Conservation (phyloP, 371 early-diverging fungal genomes). For the Saksenaea oblongispora region DNA sequence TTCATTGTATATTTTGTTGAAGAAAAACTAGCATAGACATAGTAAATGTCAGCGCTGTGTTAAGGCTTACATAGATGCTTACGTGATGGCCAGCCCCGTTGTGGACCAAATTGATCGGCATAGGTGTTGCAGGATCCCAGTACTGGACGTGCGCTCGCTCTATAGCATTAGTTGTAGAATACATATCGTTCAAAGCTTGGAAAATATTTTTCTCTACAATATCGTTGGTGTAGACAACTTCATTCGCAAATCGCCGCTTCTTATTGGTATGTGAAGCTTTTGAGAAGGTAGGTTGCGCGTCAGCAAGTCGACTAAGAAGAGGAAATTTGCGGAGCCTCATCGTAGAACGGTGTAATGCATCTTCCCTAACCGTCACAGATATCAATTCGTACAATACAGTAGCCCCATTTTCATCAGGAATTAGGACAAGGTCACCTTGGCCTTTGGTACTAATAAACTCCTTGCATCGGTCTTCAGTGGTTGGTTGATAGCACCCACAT, state of each 20-base stretch:
- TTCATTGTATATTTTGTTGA: slow-evolving; percentile 1
- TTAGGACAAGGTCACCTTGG: slow-evolving; percentile 7
- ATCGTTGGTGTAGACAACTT: not conserved
- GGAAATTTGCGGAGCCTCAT: not conserved
- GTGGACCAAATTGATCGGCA: slow-evolving; percentile 14
- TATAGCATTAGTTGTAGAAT: not conserved
- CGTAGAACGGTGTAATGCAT: not conserved
- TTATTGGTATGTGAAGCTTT: not conserved
- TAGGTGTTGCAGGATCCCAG: not conserved
- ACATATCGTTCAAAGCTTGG: slow-evolving; percentile 7
- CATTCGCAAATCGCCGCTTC: not conserved
- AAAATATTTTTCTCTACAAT: slow-evolving; percentile 6
- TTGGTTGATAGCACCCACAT: slow-evolving; percentile 1
- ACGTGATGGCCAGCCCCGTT: slow-evolving; percentile 26
- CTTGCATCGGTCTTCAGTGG: not conserved
- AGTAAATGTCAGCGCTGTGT: not conserved
- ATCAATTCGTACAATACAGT: slow-evolving; percentile 2
- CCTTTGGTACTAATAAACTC: not conserved
- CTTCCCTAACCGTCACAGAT: not conserved
- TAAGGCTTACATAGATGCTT: not conserved
- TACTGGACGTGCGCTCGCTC: slow-evolving; percentile 8
- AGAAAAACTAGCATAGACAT: slow-evolving; percentile 1
- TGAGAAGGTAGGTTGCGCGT: not conserved
- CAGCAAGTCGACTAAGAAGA: not conserved
- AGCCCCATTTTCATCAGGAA: not conserved